These are phyloP conservation scores for Komagataella populi DNA, from an alignment of 805 yeast genomes.

Conservation along the genomic window DNA sequence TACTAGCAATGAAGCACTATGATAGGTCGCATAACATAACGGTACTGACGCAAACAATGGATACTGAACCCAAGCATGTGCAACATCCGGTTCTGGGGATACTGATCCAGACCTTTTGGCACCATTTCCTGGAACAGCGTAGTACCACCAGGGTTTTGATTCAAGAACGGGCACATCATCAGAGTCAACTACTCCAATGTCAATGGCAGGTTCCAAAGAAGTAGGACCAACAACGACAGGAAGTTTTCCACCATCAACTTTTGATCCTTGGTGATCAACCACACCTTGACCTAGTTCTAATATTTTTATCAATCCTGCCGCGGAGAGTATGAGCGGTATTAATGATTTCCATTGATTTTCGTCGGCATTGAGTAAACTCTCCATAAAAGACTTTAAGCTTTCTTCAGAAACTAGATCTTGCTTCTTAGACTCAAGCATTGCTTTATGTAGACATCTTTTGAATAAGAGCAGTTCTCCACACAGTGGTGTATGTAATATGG, in stretches of 20 bases:
- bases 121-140: not conserved
- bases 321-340: conserved; percentile 15
- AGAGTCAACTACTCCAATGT: not conserved
- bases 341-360: conserved; percentile 17
- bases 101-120: conserved; percentile 2
- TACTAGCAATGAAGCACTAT: conserved; percentile 16
- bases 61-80: conserved; percentile 28
- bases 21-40: conserved; percentile 16
- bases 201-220: conserved; percentile 10
- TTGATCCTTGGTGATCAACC: not conserved
- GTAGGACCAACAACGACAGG: conserved; percentile 19
- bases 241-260: conserved; percentile 1
- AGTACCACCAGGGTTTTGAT: conserved; percentile 1
- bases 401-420: not conserved
- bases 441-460: not conserved
- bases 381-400: conserved; percentile 4
- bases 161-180: not conserved
- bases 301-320: conserved; percentile 18
- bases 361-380: not conserved
- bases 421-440: not conserved
- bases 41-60: conserved; percentile 18
- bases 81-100: conserved; percentile 10
- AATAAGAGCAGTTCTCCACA: conserved; percentile 22
- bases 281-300: conserved; percentile 27
- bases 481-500: conserved; percentile 15